These are phyloP conservation scores for Strobilomyces echinocephalus DNA, from an alignment of 768 basidiomycete genomes.

Conservation along the genomic window DNA sequence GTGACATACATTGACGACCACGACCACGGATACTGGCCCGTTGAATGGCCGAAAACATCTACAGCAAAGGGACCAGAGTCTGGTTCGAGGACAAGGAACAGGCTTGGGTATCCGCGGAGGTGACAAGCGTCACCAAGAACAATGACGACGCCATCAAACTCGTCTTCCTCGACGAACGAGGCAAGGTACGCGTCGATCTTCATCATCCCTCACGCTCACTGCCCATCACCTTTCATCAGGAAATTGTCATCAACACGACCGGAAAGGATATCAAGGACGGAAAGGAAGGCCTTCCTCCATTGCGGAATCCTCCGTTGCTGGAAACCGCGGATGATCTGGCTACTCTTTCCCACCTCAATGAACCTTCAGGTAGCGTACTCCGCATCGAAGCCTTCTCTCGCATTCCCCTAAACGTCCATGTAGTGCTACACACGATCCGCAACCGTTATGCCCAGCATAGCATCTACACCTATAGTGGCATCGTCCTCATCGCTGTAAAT, in stretches of 20 bases:
- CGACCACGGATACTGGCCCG: constrained; percentile 24
- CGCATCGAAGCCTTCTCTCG: background rate
- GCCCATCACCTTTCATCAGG: constrained; percentile 39
- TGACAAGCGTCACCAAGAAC: constrained; percentile 58
- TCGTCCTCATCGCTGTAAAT: constrained; percentile 97
- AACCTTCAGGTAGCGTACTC: constrained; percentile 75
- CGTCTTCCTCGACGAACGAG: constrained; percentile 83
- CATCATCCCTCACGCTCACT: constrained; percentile 1
- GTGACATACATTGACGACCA: constrained; percentile 1
- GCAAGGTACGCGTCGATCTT: constrained; percentile 57
- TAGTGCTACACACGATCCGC: constrained; percentile 94
- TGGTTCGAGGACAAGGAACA: constrained; percentile 95
- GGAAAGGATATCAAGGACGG: constrained; percentile 76
- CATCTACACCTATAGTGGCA: constrained; percentile 98
- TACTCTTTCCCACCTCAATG: constrained; percentile 95
- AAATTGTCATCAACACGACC: constrained; percentile 74
- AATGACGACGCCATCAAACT: constrained; percentile 76
- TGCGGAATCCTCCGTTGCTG: constrained; percentile 93
- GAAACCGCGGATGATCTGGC: constrained; percentile 98
- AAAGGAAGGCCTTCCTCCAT: constrained; percentile 78
- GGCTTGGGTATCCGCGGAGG: constrained; percentile 91
- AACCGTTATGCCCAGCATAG: constrained; percentile 96
- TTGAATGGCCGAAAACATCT: constrained; percentile 93
- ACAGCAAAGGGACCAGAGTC: constrained; percentile 84
- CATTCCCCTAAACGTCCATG: constrained; percentile 1